Base-by-base conservation (phyloP, 75 land plant genomes). In the Azolla pinnata region DNA sequence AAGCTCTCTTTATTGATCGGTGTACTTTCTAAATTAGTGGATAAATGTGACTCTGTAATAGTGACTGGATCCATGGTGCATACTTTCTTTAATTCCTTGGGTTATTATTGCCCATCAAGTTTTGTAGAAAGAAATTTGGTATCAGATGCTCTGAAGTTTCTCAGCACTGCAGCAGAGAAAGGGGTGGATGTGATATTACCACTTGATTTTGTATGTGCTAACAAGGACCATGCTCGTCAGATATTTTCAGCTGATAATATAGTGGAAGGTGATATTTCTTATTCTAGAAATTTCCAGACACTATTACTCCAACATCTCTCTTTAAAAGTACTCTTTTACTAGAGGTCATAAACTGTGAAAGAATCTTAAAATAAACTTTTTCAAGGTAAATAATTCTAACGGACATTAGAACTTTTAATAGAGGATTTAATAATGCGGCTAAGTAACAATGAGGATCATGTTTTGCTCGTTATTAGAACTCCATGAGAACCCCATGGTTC, bases 61-160 rank as follows among this genome's bases (percentile, higher is more conserved):
- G 75, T 86, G 60, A 63, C 72, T 44, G 90, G 90, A 31, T 59
- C 33, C 17, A 62, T 80, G 66, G 67, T 75, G 3, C 83, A 80
- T 65, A 80, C 75, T 49, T 64, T 86, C 44, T 77, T 86, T 81
- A 60, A 70, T 61, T 80, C 83, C 28, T 42, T 78, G 40, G 90
- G 86, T 29, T 1, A 74, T 10, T 33, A 60, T 20, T 64, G 77
- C 34, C 65, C 81, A 35, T 31, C 34, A 21, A 19, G 29, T 26
- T 65, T 75, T 56, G 55, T 83, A 60, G 79, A 80, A 47, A 50
- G 24, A 16, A 61, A 65, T 59, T 60, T 75, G 32, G 1, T 32
- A 21, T 33, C 62, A 50, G 79, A 65, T 44, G 86, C 72, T 42
- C 14, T 18, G 25, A 52, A 62, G 20, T n/a, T 86, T 10, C 49